Base-by-base conservation (phyloP, 345 rosid genomes). In the Erysimum cheiranthoides region DNA sequence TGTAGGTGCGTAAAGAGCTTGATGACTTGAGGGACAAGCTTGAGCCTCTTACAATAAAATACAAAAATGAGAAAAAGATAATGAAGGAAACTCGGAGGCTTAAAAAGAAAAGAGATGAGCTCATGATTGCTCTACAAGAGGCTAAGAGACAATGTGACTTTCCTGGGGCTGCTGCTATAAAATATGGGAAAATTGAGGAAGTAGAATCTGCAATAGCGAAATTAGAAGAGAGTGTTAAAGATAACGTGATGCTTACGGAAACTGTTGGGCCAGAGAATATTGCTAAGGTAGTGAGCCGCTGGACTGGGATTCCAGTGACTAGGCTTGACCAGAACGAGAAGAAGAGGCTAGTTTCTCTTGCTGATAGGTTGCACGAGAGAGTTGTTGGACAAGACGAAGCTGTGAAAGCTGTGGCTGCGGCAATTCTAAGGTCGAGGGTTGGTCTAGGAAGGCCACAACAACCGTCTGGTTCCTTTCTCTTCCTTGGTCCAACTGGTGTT, bases 1-100 rank as follows among this genome's bases (percentile, higher is more conserved):
- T 83, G 51, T 35, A 88, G 97, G 98, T 91, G 4, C 86, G 88
- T 21, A 88, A 87, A 79, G 96, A 93, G 86, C 85, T 93, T 36
- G 96, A 91, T 78, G 94, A 93, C 27, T 52, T 93, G 86, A 88
- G 96, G 70, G 97, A 93, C 68, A 89, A 82, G 79, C 93, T 93
- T 38, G 93, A 93, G 69, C 98, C 97, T 6, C 71, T 93, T 13
- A 78, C 82, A 71, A 89, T 91, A 93, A 91, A 87, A 73, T 89
- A 93, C 59, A 91, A 80, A 47, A 89, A 89, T 60, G 98, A 93
- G 81, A 93, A 93, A 68, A 86, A 86, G 63, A 85, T 92, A 60
- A 80, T 93, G 66, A 93, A 91, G 78, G 96, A 93, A 80, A 83
- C 88, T 21, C 78, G 98, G 4, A 53, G 90, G 43, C 86, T 91